phyloP scores from a whole-genome alignment of 1,284 basidiomycete genomes.

The Heterobasidion parviporum region DNA sequence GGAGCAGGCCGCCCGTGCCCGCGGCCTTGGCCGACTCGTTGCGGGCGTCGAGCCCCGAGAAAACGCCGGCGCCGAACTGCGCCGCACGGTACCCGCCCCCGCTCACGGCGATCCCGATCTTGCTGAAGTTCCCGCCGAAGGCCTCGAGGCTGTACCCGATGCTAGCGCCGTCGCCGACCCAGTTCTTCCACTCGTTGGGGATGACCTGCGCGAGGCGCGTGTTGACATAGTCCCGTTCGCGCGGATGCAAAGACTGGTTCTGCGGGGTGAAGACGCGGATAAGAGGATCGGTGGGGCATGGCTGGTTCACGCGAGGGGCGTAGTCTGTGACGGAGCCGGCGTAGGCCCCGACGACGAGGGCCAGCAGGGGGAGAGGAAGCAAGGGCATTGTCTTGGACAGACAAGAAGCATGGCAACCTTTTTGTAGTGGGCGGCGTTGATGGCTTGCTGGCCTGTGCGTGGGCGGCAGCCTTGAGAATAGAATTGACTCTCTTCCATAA shows the following conservation, averaged over 20 bases:
- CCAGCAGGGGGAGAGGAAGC: neutral
- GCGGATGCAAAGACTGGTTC: constrained; percentile 41
- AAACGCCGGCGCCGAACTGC: constrained; percentile 47
- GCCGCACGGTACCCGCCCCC: constrained; percentile 56
- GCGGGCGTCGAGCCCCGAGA: constrained; percentile 51
- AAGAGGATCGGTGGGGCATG: constrained; percentile 42
- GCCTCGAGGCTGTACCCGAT: constrained; percentile 42
- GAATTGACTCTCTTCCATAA: no score
- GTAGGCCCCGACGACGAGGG: constrained; percentile 1
- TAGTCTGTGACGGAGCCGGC: constrained; percentile 33
- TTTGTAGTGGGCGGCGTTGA: no score
- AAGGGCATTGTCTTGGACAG: neutral
- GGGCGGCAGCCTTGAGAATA: neutral
- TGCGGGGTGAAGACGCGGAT: constrained; percentile 43
- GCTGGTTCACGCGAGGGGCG: constrained; percentile 36
- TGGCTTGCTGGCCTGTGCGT: no score
- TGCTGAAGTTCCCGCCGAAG: constrained; percentile 36
- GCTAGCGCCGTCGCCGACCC: constrained; percentile 44
- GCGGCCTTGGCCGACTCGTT: constrained; percentile 43
- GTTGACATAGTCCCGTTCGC: constrained; percentile 38
- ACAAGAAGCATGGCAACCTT: no score
- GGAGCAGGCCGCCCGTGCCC: constrained; percentile 60
- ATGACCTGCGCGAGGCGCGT: constrained; percentile 33
- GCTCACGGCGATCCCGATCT: constrained; percentile 48
- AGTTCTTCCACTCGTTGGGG: constrained; percentile 45